Base-by-base conservation (phyloP, 371 early-diverging fungal species). In the Funneliformis caledonium region DNA sequence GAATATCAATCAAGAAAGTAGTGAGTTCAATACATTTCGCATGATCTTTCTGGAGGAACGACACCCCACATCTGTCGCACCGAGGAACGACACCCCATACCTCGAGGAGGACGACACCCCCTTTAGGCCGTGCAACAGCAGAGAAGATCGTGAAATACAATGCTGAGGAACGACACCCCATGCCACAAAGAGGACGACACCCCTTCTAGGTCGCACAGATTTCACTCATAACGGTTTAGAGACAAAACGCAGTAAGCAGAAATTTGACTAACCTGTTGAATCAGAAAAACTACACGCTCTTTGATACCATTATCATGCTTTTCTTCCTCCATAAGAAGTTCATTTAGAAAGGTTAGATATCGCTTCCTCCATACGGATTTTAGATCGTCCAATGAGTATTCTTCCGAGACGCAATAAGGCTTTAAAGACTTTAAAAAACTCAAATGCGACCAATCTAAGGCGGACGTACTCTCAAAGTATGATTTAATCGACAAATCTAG, bases 261-360 rank as follows among this genome's bases (percentile, higher is more conserved):
- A 74, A 74, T 43, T 56, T 74, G 45, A 74, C 74, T 37, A 56
- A 59, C 74, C 74, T 74, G 74, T 56, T 45, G 52, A 74, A 74
- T 56, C 74, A 74, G 42, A 31, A 22, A 33, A 73, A n/a, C 22
- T 4, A 56, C 48, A 22, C 33, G 22, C 22, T 52, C 4, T n/a
- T 4, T 73, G 59, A 11, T 33, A 14, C 31, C 37, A 73, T 73
- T 37, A 37, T 37, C 37, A 37, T 37, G 37, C 37, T 37, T 2
- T 73, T 73, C 52, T 52, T 73, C 43, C 52, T 50, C 52, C 8
- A 52, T 45, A 68, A 68, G 52, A 73, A 73, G 6, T 31, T 73
- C 50, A 52, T 26, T 48, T 73, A 56, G 42, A 52, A 50, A 73
- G 52, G 48, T 52, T 19, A 73, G 1, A 2, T 73, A 73, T 22